phyloP scores from a whole-genome alignment of 2,329 filamentous ascomycete genomes.

The Hypocreales sp. region DNA sequence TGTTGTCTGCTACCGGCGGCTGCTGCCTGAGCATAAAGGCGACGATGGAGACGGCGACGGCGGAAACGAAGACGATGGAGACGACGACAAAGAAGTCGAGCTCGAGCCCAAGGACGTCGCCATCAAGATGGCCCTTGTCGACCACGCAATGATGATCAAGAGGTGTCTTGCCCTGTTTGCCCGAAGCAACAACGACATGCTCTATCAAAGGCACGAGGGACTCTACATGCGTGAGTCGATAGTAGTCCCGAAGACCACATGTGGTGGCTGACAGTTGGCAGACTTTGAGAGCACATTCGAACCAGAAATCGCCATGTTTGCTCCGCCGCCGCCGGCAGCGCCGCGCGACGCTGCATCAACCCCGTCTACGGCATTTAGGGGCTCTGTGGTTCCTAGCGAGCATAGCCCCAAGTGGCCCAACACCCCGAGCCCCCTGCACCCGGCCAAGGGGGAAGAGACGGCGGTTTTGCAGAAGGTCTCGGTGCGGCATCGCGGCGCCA shows the following conservation, averaged over 20 bases:
- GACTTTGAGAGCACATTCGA: constrained; percentile 49
- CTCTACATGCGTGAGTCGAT: constrained; percentile 45
- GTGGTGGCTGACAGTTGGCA: no score
- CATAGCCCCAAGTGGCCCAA: constrained; percentile 16
- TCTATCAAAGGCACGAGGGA: constrained; percentile 39
- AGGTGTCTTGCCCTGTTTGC: constrained; percentile 59
- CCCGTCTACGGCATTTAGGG: constrained; percentile 28
- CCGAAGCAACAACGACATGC: constrained; percentile 44
- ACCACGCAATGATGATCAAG: constrained; percentile 80
- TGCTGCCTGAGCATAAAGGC: constrained; percentile 42
- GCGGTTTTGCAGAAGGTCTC: constrained; percentile 34
- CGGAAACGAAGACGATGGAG: constrained; percentile 22
- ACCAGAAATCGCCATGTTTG: constrained; percentile 48
- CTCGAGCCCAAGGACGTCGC: constrained; percentile 54
- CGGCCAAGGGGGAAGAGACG: constrained; percentile 29
- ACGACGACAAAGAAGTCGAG: constrained; percentile 27
- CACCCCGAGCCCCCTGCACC: constrained; percentile 17
- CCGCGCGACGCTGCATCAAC: constrained; percentile 23
- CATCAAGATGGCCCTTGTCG: constrained; percentile 70
- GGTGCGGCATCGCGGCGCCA: constrained; percentile 33
- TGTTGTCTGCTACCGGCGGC: constrained; percentile 59
- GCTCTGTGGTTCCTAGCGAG: constrained; percentile 30
- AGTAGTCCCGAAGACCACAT: no score
- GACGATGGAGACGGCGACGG: constrained; percentile 11
- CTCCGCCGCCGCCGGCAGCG: constrained; percentile 26